These are phyloP conservation scores for Polyporus tsugae DNA, from an alignment of 1,284 basidiomycete species.

Conservation along the genomic window DNA sequence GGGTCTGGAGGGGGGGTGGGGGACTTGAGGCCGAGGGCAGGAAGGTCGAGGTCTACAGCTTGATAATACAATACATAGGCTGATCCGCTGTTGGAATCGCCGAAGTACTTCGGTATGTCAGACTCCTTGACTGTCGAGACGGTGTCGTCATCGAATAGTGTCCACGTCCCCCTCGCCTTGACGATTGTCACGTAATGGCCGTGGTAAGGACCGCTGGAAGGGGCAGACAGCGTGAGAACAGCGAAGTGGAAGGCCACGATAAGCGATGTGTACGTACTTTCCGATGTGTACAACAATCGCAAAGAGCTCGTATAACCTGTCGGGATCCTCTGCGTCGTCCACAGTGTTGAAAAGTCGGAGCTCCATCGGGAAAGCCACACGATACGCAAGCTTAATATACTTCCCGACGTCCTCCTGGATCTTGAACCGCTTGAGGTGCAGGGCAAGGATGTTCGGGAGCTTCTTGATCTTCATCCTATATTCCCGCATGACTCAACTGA, in stretches of 20 bases:
- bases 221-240: slow-evolving; percentile 27
- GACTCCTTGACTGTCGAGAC: slow-evolving; percentile 88
- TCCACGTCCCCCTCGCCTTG: slow-evolving; percentile 87
- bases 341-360: slow-evolving; percentile 96
- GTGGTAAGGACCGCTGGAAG: slow-evolving; percentile 88
- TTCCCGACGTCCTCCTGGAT: slow-evolving; percentile 90
- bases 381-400: slow-evolving; percentile 95
- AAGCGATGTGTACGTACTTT: slow-evolving; percentile 67
- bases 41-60: slow-evolving; percentile 84
- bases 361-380: slow-evolving; percentile 95
- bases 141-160: slow-evolving; percentile 95
- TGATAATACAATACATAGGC: slow-evolving; percentile 99
- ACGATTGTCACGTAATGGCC: slow-evolving; percentile 98
- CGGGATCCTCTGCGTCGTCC: slow-evolving; percentile 90
- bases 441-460: slow-evolving; percentile 61
- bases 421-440: slow-evolving; percentile 93
- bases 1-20: slow-evolving; percentile 35
- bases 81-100: slow-evolving; percentile 88
- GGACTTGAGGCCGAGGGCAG: slow-evolving; percentile 69
- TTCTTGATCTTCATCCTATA: slow-evolving; percentile 79
- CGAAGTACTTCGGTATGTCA: slow-evolving; percentile 95
- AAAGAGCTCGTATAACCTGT: slow-evolving; percentile 92
- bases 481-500: slow-evolving; percentile 35
- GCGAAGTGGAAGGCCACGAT: not conserved
- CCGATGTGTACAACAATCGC: slow-evolving; percentile 98